phyloP scores from a whole-genome alignment of 305 asterid genomes.

The Andrographis paniculata region DNA sequence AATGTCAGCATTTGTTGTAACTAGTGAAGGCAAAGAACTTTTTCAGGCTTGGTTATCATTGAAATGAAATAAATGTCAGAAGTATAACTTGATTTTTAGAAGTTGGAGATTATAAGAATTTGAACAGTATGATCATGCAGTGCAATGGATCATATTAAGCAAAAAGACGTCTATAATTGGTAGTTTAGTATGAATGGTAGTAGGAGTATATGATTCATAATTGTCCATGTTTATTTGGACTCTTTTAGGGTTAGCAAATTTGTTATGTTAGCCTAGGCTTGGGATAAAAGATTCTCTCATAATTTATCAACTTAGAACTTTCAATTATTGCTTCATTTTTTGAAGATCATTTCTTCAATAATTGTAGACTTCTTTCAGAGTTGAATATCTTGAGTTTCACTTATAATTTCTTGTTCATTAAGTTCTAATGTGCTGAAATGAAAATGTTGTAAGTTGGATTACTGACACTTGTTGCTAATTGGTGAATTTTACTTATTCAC shows the following conservation, averaged over 20 bases:
- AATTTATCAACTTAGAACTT: no score
- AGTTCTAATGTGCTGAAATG: conserved; percentile 9
- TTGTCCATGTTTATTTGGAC: no score
- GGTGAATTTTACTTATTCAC: conserved; percentile 3
- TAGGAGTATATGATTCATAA: no score
- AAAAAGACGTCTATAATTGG: no score
- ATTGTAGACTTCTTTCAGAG: no score
- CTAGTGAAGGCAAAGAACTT: background rate
- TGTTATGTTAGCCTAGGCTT: no score
- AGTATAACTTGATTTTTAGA: background rate
- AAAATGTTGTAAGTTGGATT: conserved; percentile 6
- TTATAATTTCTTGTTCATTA: background rate
- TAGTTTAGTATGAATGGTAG: no score
- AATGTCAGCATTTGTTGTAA: background rate
- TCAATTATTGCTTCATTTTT: background rate
- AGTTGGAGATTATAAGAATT: conserved; percentile 3
- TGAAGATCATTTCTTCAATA: no score
- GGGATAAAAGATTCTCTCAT: no score
- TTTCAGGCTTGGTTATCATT: conserved; percentile 1
- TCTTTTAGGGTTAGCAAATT: no score
- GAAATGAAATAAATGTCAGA: conserved; percentile 3
- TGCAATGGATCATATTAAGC: no score
- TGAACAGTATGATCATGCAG: conserved; percentile 7
- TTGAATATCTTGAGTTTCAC: no score
- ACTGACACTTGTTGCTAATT: conserved; percentile 9